These are phyloP conservation scores for Pythium myriotylum DNA, from an alignment of 352 stramenopile genomes.

Conservation along the genomic window DNA sequence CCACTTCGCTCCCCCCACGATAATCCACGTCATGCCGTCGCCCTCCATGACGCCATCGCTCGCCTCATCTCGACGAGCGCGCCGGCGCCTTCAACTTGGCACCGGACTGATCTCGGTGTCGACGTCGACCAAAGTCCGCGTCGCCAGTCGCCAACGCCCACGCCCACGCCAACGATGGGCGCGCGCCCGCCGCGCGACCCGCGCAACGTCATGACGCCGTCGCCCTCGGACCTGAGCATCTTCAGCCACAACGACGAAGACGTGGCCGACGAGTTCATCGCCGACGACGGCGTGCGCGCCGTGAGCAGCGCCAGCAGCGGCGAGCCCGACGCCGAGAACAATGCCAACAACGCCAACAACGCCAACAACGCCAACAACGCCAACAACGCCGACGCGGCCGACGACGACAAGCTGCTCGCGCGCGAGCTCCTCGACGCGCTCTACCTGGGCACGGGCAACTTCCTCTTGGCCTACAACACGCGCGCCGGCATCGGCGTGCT, in stretches of 20 bases:
- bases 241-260: conserved; percentile 33
- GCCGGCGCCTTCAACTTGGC: no score
- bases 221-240: conserved; percentile 42
- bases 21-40: no score
- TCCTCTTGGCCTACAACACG: conserved; percentile 87
- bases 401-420: conserved; percentile 30
- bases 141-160: not conserved
- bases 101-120: no score
- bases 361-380: not conserved
- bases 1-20: no score
- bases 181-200: not conserved
- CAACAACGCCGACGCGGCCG: not conserved
- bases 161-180: conserved; percentile 11
- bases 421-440: conserved; percentile 72
- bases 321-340: conserved; percentile 26
- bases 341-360: conserved; percentile 1
- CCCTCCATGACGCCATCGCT: no score
- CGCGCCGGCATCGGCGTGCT: conserved; percentile 77
- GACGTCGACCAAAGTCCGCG: no score
- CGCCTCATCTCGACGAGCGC: no score
- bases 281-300: conserved; percentile 10
- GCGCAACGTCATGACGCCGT: conserved; percentile 25
- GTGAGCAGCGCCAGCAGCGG: conserved; percentile 2
- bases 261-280: conserved; percentile 25
- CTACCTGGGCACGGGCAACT: conserved; percentile 79